Conservation (phyloP, 2,329 filamentous ascomycete genomes). For the Leptographium procerum region DNA sequence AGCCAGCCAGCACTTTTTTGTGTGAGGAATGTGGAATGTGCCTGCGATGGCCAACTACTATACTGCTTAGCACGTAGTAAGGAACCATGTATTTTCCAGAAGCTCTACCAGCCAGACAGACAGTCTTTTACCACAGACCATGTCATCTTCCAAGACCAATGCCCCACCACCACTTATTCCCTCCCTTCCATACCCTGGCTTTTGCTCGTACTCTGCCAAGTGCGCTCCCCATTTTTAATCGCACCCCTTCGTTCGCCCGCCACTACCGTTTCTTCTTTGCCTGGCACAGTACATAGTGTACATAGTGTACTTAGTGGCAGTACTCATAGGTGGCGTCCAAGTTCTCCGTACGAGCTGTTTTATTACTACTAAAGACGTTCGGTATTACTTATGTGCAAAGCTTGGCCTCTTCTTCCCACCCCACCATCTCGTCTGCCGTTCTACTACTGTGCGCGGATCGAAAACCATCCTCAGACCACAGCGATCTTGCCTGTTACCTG, state of each 20-base stretch:
- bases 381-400: neutral
- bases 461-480: neutral
- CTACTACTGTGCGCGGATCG: neutral
- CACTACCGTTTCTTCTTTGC: neutral
- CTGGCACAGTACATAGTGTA: neutral
- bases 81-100: neutral
- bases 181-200: neutral
- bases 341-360: neutral
- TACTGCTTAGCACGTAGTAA: neutral
- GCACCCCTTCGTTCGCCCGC: constrained; percentile 1
- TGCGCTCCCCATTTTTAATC: constrained; percentile 2
- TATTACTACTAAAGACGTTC: neutral
- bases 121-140: neutral
- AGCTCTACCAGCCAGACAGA: neutral
- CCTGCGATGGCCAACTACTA: neutral
- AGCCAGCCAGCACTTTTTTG: neutral
- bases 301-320: too few relatives aligned
- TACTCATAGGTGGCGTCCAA: neutral
- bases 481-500: neutral
- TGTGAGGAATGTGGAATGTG: neutral
- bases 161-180: constrained; percentile 1
- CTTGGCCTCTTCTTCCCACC: neutral
- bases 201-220: constrained; percentile 1
- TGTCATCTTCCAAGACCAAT: neutral
- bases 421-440: neutral